These are phyloP conservation scores for Populus nigra DNA, from an alignment of 345 rosid genomes.

Conservation along the genomic window DNA sequence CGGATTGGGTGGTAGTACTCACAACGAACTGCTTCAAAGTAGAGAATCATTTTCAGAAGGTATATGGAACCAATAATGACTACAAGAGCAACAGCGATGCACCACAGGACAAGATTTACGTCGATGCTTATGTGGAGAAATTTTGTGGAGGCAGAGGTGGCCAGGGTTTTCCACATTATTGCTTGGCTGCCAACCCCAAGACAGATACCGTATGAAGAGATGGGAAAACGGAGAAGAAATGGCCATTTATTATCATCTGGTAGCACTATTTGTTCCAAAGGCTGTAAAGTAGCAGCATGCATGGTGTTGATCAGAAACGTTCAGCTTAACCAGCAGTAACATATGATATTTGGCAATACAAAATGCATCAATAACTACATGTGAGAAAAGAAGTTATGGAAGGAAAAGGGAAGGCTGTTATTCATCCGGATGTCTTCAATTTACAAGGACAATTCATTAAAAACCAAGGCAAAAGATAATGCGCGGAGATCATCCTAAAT, in stretches of 20 bases:
- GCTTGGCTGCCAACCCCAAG: slow-evolving; percentile 93
- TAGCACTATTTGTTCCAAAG: slow-evolving; percentile 65
- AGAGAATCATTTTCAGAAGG: slow-evolving; percentile 57
- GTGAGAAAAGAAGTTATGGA: too few species aligned
- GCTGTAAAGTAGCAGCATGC: slow-evolving; percentile 31
- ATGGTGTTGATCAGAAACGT: neutral
- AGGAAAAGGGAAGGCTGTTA: too few species aligned
- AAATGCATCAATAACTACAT: too few species aligned
- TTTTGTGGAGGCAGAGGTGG: slow-evolving; percentile 57
- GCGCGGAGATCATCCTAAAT: too few species aligned
- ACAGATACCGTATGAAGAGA: slow-evolving; percentile 85
- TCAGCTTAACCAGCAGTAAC: too few species aligned
- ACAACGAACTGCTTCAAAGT: slow-evolving; percentile 84
- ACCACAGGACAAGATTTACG: slow-evolving; percentile 64
- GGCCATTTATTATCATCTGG: slow-evolving; percentile 88
- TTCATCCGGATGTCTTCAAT: too few species aligned
- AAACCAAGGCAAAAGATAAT: too few species aligned
- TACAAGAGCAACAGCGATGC: slow-evolving; percentile 55
- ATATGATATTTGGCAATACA: too few species aligned
- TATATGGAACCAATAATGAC: slow-evolving; percentile 45
- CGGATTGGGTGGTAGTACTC: slow-evolving; percentile 84
- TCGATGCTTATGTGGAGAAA: slow-evolving; percentile 57
- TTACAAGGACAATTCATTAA: too few species aligned
- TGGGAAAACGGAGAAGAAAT: slow-evolving; percentile 71
- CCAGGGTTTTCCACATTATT: slow-evolving; percentile 76